These are phyloP conservation scores for Tricholoma hemisulphureum DNA, from an alignment of 768 basidiomycete species.

Conservation along the genomic window DNA sequence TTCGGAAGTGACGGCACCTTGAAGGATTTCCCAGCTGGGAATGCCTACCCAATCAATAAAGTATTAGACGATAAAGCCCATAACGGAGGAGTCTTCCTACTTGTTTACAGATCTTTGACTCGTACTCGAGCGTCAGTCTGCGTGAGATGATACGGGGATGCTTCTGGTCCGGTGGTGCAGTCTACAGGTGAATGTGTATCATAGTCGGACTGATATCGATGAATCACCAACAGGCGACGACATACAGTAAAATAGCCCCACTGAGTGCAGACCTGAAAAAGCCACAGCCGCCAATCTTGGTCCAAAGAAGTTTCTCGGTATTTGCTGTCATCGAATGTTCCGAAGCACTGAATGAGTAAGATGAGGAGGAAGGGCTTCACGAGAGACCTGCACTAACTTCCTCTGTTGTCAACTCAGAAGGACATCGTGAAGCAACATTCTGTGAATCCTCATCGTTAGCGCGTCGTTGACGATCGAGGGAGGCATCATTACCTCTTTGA, in stretches of 20 bases:
- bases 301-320: constrained; percentile 61
- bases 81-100: constrained; percentile 24
- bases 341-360: constrained; percentile 68
- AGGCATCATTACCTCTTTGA: constrained; percentile 55
- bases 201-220: background rate
- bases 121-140: constrained; percentile 69
- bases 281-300: constrained; percentile 84
- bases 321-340: constrained; percentile 68
- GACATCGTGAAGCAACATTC: constrained; percentile 59
- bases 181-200: constrained; percentile 47
- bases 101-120: constrained; percentile 65
- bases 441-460: constrained; percentile 18
- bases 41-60: constrained; percentile 47
- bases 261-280: constrained; percentile 89
- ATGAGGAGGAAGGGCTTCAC: background rate
- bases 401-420: constrained; percentile 38
- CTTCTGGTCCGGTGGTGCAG: constrained; percentile 68
- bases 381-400: constrained; percentile 23
- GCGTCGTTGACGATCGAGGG: background rate
- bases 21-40: constrained; percentile 74
- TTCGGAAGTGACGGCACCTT: constrained; percentile 72
- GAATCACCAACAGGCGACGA: background rate
- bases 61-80: background rate
- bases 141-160: constrained; percentile 78
- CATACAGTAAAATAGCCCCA: constrained; percentile 92